Percentiles rank a stretch among this genome's conserved stretches.
Conservation (phyloP, 805 yeast genomes). For the Myxozyma udenii region DNA sequence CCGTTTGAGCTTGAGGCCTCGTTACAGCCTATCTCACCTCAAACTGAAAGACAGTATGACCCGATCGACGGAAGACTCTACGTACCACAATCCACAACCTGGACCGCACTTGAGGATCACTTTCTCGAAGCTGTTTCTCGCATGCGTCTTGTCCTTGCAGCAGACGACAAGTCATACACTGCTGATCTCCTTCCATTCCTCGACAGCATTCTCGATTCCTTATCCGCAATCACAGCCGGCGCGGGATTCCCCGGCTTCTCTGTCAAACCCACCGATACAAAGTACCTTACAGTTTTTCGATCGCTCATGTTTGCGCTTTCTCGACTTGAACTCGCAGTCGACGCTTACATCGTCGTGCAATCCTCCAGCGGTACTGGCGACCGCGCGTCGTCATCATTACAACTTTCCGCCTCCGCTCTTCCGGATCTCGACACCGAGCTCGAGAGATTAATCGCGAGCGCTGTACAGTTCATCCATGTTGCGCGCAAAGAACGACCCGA, state of each 20-base stretch:
- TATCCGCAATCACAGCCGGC: constrained; percentile 12
- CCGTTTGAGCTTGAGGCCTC: not conserved
- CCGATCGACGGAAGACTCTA: not conserved
- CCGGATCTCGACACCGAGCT: not conserved
- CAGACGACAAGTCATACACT: not conserved
- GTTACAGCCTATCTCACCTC: not conserved
- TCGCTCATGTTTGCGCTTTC: constrained; percentile 19
- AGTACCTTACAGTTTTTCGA: constrained; percentile 1
- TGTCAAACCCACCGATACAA: constrained; percentile 6
- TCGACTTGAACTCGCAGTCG: constrained; percentile 10
- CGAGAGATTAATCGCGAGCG: constrained; percentile 4
- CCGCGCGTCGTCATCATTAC: not conserved
- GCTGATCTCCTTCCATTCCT: not conserved
- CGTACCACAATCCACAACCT: not conserved
- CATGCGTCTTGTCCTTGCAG: not conserved
- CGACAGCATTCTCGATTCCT: constrained; percentile 12
- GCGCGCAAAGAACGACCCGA: constrained; percentile 7
- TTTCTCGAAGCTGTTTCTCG: not conserved
- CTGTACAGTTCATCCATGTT: constrained; percentile 2
- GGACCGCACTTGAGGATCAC: not conserved
- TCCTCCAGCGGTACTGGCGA: not conserved
- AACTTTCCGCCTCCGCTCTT: not conserved
- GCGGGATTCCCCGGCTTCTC: constrained; percentile 22
- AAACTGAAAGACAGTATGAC: not conserved
- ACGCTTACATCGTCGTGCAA: not conserved